Conservation (phyloP, 371 early-diverging fungal genomes). For the Enteropsectra breve region DNA sequence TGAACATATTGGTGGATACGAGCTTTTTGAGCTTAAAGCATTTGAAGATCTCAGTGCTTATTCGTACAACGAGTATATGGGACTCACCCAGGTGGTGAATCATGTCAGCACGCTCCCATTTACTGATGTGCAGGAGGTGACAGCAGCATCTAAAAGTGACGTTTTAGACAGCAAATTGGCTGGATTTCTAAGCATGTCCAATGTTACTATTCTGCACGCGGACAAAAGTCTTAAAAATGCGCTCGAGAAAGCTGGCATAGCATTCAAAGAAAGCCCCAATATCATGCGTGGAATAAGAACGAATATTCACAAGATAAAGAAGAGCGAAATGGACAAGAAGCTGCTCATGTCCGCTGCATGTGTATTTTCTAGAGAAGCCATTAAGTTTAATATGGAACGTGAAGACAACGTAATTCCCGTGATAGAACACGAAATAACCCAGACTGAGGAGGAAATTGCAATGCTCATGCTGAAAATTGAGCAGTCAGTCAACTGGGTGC, state of each 20-base stretch:
- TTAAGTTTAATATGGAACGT: constrained; percentile 87
- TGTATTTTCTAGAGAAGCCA: constrained; percentile 75
- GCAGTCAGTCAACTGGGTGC: neutral
- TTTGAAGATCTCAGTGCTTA: constrained; percentile 27
- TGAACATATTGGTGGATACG: constrained; percentile 45
- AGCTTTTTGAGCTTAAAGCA: constrained; percentile 40
- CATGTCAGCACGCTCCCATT: constrained; percentile 10
- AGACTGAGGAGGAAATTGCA: constrained; percentile 81
- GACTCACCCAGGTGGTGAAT: constrained; percentile 29
- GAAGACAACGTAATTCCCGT: constrained; percentile 81
- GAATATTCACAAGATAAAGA: constrained; percentile 29
- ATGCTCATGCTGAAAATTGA: constrained; percentile 21
- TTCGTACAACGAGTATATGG: constrained; percentile 30
- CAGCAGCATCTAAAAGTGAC: neutral
- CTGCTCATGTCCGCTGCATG: constrained; percentile 90
- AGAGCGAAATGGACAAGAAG: constrained; percentile 63
- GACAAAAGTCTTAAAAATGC: constrained; percentile 32
- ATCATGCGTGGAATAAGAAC: constrained; percentile 41
- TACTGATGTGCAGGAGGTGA: constrained; percentile 3
- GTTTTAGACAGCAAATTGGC: constrained; percentile 13
- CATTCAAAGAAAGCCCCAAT: constrained; percentile 17
- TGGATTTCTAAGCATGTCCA: constrained; percentile 41
- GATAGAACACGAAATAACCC: constrained; percentile 74
- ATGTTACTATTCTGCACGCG: constrained; percentile 40
- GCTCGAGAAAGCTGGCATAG: constrained; percentile 19